phyloP scores from a whole-genome alignment of 2,329 filamentous ascomycete species.

The Talaromyces islandicus region DNA sequence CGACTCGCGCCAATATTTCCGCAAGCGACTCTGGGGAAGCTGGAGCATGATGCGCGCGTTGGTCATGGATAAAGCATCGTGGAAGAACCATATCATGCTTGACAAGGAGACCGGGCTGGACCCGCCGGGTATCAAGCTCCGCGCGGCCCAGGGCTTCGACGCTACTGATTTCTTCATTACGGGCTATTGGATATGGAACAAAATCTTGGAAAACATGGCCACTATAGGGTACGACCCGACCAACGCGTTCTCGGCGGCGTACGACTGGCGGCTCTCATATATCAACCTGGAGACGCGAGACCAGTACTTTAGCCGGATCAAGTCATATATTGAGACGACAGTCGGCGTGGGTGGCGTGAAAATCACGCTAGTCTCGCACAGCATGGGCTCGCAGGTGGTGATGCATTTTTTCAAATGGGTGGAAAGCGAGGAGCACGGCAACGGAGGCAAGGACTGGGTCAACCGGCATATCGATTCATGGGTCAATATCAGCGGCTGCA shows the following conservation, averaged over 20 bases:
- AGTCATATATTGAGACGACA: conserved; percentile 82
- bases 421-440: conserved; percentile 68
- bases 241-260: conserved; percentile 61
- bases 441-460: conserved; percentile 82
- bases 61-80: conserved; percentile 84
- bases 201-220: conserved; percentile 93
- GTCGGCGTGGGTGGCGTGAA: conserved; percentile 70
- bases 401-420: conserved; percentile 80
- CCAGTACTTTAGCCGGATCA: conserved; percentile 87
- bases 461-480: conserved; percentile 85
- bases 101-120: conserved; percentile 88
- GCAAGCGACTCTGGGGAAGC: conserved; percentile 91
- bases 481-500: conserved; percentile 98
- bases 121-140: conserved; percentile 80
- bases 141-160: conserved; percentile 93
- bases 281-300: conserved; percentile 83
- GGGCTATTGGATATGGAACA: conserved; percentile 98
- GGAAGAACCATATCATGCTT: conserved; percentile 97
- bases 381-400: conserved; percentile 93
- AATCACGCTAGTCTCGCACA: conserved; percentile 82
- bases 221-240: conserved; percentile 91
- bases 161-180: conserved; percentile 82
- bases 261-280: conserved; percentile 94
- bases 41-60: conserved; percentile 99
- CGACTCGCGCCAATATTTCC: conserved; percentile 80